Base-by-base conservation (phyloP, 2,329 filamentous ascomycete species). In the Purpureocillium lavendulum region DNA sequence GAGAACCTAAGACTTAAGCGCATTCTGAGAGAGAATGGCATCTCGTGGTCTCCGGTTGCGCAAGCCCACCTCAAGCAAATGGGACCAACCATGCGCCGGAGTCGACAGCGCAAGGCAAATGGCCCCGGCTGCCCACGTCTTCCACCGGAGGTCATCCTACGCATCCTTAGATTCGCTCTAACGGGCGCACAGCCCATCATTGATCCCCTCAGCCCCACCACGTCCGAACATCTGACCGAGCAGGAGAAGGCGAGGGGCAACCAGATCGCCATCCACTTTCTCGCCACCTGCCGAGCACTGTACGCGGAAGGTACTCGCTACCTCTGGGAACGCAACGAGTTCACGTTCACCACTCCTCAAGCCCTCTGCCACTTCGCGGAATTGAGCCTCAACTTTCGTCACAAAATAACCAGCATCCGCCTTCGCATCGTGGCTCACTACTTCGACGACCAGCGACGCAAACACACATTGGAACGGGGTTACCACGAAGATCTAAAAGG, bases 381-480 rank as follows among this genome's bases (percentile, higher is more conserved):
- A 24, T 54, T 77, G 29, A 56, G 62, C 33, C 41, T 61, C 11
- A 41, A 55, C 4, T 65, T 65, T 41, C 69, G 74, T 13, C 53
- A 62, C 26, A 53, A 58, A 9, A 62, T 78, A 39, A 60, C 60
- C 17, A 57, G 49, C n/a, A n/a, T n/a, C n/a, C n/a, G n/a, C n/a
- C n/a, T n/a, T n/a, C n/a, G n/a, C n/a, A n/a, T n/a, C n/a, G 68
- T 77, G 41, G 73, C 72, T 9, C 63, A 62, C 38, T 77, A 73
- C 51, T 78, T 73, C 44, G 71, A 76, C 40, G 72, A 77, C 36
- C 61, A 69, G 35, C 56, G 52, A 34, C 55, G 58, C 10, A 64
- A 60, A 30, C 69, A 69, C 45, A 64, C 60, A 44, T 55, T 70
- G 33, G 59, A 59, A 21, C 57, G 54, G 16, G 55, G 54, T 7